These are phyloP conservation scores for Stereocaulon alpinum DNA, from an alignment of 495 filamentous ascomycete species.

Conservation along the genomic window DNA sequence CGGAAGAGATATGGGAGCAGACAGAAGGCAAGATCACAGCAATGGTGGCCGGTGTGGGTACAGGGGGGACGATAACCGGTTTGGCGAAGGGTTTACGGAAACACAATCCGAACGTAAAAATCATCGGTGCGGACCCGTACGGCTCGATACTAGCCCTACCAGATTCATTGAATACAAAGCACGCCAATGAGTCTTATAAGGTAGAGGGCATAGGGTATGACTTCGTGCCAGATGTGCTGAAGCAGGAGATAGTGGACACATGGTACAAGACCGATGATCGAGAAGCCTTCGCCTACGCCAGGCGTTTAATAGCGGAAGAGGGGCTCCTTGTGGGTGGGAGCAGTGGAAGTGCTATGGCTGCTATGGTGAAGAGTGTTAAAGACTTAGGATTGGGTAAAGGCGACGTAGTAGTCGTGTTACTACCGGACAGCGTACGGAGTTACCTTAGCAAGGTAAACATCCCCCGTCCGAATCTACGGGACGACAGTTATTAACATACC, in stretches of 20 bases:
- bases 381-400: slow-evolving; percentile 62
- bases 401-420: slow-evolving; percentile 78
- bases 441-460: slow-evolving; percentile 77
- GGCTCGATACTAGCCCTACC: slow-evolving; percentile 84
- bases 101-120: slow-evolving; percentile 69
- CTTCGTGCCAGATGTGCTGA: slow-evolving; percentile 89
- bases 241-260: slow-evolving; percentile 69
- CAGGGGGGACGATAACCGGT: slow-evolving; percentile 90
- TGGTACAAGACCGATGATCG: slow-evolving; percentile 98
- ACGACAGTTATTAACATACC: not conserved
- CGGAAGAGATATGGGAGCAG: slow-evolving; percentile 93
- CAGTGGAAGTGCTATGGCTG: slow-evolving; percentile 86
- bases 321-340: slow-evolving; percentile 90
- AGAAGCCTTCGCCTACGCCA: slow-evolving; percentile 81
- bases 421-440: slow-evolving; percentile 92
- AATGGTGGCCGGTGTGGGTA: slow-evolving; percentile 86
- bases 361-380: slow-evolving; percentile 66
- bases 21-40: slow-evolving; percentile 75
- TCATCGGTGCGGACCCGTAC: slow-evolving; percentile 84
- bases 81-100: slow-evolving; percentile 77
- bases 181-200: slow-evolving; percentile 80
- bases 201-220: slow-evolving; percentile 99
- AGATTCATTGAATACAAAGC: slow-evolving; percentile 60
- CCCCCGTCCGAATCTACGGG: not conserved
- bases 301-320: slow-evolving; percentile 87